These are phyloP conservation scores for Epichloe sylvatica DNA, from an alignment of 2,329 filamentous ascomycete genomes.

Conservation along the genomic window DNA sequence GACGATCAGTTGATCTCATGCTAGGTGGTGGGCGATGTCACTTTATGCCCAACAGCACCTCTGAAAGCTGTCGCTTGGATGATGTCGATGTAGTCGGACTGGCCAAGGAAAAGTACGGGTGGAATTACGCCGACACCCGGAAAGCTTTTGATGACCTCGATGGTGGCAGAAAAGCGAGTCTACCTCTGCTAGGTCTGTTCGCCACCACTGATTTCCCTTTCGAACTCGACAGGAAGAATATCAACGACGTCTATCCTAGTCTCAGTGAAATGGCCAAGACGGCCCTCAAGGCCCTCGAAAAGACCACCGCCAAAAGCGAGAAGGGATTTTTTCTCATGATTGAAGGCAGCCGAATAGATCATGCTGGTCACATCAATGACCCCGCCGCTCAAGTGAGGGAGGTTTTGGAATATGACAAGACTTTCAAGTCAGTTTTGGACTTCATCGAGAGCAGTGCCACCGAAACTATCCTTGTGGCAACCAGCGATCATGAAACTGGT, in stretches of 20 bases:
- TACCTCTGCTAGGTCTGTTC: slow-evolving; percentile 79
- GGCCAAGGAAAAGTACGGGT: slow-evolving; percentile 63
- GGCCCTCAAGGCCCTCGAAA: slow-evolving; percentile 64
- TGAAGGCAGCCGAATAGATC: slow-evolving; percentile 89
- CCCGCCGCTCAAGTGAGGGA: slow-evolving; percentile 77
- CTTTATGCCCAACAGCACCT: slow-evolving; percentile 71
- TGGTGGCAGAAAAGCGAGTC: slow-evolving; percentile 49
- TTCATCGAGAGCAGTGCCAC: slow-evolving; percentile 64
- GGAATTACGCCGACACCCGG: slow-evolving; percentile 62
- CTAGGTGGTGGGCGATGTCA: slow-evolving; percentile 87
- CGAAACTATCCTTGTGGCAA: slow-evolving; percentile 71
- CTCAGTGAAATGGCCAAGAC: slow-evolving; percentile 82
- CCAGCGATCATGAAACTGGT: slow-evolving; percentile 93
- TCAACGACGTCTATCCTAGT: slow-evolving; percentile 71
- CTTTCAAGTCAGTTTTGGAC: slow-evolving; percentile 70
- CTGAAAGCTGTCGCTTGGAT: slow-evolving; percentile 71
- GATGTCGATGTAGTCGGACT: slow-evolving; percentile 58
- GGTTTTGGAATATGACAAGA: slow-evolving; percentile 84
- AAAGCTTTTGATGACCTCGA: slow-evolving; percentile 62
- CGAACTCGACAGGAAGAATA: slow-evolving; percentile 74
- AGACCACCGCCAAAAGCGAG: slow-evolving; percentile 69
- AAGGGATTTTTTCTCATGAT: slow-evolving; percentile 99
- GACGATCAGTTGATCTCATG: slow-evolving; percentile 80
- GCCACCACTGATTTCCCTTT: slow-evolving; percentile 75
- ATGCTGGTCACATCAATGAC: slow-evolving; percentile 79